Conservation (phyloP, 2,329 filamentous ascomycete genomes). For the Fusarium torreyae region DNA sequence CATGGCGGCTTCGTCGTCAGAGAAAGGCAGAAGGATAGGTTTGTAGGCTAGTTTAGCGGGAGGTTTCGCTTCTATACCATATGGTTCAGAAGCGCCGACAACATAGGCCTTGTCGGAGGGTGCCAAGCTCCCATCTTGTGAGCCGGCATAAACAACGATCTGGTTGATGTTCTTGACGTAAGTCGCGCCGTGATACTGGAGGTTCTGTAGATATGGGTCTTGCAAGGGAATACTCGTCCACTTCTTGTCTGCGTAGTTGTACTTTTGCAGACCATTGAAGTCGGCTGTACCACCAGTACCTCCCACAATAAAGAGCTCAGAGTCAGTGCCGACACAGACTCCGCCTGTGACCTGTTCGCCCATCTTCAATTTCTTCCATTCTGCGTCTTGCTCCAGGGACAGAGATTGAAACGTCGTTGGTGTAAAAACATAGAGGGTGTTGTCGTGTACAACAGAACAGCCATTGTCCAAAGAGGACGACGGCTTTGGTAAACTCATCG, state of each 20-base stretch:
- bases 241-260: slow-evolving; percentile 66
- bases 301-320: slow-evolving; percentile 85
- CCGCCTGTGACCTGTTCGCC: slow-evolving; percentile 81
- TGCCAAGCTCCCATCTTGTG: slow-evolving; percentile 69
- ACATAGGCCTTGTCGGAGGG: slow-evolving; percentile 83
- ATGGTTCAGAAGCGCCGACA: slow-evolving; percentile 77
- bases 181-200: slow-evolving; percentile 80
- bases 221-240: slow-evolving; percentile 63
- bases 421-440: slow-evolving; percentile 89
- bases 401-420: slow-evolving; percentile 82
- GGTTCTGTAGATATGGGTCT: slow-evolving; percentile 66
- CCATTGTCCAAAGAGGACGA: slow-evolving; percentile 78
- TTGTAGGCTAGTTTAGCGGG: slow-evolving; percentile 72
- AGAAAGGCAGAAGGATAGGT: slow-evolving; percentile 84
- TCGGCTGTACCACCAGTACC: slow-evolving; percentile 69
- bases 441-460: slow-evolving; percentile 85
- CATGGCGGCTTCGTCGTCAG: slow-evolving; percentile 78
- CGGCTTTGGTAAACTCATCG: slow-evolving; percentile 82
- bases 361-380: slow-evolving; percentile 77
- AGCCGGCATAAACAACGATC: slow-evolving; percentile 87
- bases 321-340: slow-evolving; percentile 80
- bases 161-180: slow-evolving; percentile 80
- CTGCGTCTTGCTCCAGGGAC: slow-evolving; percentile 74
- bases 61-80: slow-evolving; percentile 71
- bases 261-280: slow-evolving; percentile 84